These are phyloP conservation scores for Bullera alba DNA, from an alignment of 768 basidiomycete species.

Conservation along the genomic window DNA sequence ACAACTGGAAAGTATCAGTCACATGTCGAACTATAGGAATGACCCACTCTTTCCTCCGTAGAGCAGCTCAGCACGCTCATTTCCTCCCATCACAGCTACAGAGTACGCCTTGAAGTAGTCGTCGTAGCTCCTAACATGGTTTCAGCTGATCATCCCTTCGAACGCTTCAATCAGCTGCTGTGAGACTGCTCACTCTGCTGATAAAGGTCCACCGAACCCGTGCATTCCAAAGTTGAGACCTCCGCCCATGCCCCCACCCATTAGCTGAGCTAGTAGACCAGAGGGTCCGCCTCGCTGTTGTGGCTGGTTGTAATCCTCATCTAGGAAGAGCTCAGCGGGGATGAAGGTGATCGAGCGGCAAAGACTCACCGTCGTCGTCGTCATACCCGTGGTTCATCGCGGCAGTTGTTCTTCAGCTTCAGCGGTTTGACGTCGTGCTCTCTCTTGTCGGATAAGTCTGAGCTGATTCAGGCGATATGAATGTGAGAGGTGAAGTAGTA, in stretches of 20 bases:
- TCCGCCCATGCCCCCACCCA: slow-evolving; percentile 36
- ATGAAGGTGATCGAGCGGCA: background rate
- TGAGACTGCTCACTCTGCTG: too few species aligned
- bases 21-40: background rate
- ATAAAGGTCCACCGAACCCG: slow-evolving; percentile 6
- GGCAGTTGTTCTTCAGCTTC: background rate
- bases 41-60: slow-evolving; percentile 94
- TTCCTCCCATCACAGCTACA: slow-evolving; percentile 83
- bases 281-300: slow-evolving; percentile 20
- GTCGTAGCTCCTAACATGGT: slow-evolving; percentile 59
- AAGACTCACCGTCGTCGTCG: slow-evolving; percentile 38
- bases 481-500: too few species aligned
- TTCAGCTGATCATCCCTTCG: background rate
- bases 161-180: background rate
- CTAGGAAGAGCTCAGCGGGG: slow-evolving; percentile 5
- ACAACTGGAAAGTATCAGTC: slow-evolving; percentile 58
- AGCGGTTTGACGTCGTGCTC: background rate
- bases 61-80: slow-evolving; percentile 79
- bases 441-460: too few species aligned
- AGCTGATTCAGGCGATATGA: too few species aligned
- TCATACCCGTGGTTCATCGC: slow-evolving; percentile 43
- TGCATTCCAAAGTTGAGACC: slow-evolving; percentile 9
- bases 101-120: slow-evolving; percentile 93
- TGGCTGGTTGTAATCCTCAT: slow-evolving; percentile 15
- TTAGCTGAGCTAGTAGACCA: slow-evolving; percentile 32